Evolutionary conservation across 129 eudicot species (phyloP), one percentile per base, ranked within the genome.

Genomic region (Pulicaria dysenterica): DNA sequence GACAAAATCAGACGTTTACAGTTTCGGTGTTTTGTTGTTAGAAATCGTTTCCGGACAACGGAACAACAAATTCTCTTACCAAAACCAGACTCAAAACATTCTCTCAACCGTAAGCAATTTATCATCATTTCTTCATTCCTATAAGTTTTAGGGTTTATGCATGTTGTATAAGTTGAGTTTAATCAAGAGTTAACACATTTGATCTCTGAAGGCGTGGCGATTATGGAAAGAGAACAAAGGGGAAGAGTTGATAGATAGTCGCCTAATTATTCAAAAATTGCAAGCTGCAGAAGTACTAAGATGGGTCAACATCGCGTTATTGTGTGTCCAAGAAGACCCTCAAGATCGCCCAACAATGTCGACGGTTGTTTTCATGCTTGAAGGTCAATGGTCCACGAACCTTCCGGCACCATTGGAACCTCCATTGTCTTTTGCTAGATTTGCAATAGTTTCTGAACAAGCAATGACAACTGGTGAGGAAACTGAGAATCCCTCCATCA

Each of bases 261-360:
- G 60, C 5, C 0, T 74, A 7, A 67, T 9, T 6, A 67, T 9
- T 6, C 54, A 44, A 13, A 15, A 47, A 8, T 6, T 49, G 39
- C 10, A 8, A 0, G 11, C 9, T 5, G 54, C 14, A 0, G 80
- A 75, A 37, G 73, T 51, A 61, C 62, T 75, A 9, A 72, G 58
- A 77, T 70, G 83, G 77, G 68, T 83, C 7, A 70, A 71, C 16
- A 73, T 77, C 2, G 86, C 77, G 6, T 12, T 82, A 19, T 62
- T 82, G 14, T 83, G 86, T 6, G 83, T 83, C 13, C 83, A 83
- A 78, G 77, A 69, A 31, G 83, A 78, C 8, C 73, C 83, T 5
- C 43, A 50, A 5, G 73, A 65, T 9, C 78, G 86, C 24, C 86
- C 86, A n/a, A 78, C 83, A 16, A 83, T 83, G 83, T 62, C 76